These are phyloP conservation scores for Pugionium dolabratum DNA, from an alignment of 345 rosid species.

Conservation along the genomic window DNA sequence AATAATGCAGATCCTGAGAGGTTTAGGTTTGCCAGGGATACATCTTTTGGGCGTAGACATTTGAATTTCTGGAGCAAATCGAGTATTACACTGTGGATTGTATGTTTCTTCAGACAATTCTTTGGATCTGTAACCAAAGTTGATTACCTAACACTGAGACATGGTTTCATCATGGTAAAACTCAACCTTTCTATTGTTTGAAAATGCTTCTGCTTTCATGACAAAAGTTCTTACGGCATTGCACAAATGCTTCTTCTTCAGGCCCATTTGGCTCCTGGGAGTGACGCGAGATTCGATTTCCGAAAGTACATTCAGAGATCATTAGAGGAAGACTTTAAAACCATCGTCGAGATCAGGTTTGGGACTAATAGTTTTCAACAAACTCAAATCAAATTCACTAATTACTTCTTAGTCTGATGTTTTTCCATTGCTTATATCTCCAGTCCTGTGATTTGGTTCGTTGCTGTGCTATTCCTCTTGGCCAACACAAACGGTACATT, in stretches of 20 bases:
- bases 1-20: constrained; percentile 75
- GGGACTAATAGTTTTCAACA: neutral
- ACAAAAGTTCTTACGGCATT: neutral
- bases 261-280: constrained; percentile 91
- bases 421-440: constrained; percentile 4
- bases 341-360: constrained; percentile 82
- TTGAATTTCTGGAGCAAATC: constrained; percentile 63
- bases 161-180: constrained; percentile 84
- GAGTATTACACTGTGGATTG: constrained; percentile 67
- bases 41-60: constrained; percentile 93
- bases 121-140: constrained; percentile 78
- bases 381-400: neutral
- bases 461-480: constrained; percentile 73
- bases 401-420: neutral
- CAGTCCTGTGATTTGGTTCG: constrained; percentile 90
- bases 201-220: neutral
- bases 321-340: constrained; percentile 87
- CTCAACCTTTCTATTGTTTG: neutral
- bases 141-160: constrained; percentile 86
- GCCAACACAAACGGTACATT: constrained; percentile 68
- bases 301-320: constrained; percentile 83
- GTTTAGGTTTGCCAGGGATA: constrained; percentile 92
- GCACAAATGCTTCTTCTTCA: constrained; percentile 27
- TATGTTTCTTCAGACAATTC: constrained; percentile 92
- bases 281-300: constrained; percentile 65